Conservation (phyloP, 1,284 basidiomycete species). For the Entoloma clypeatum region DNA sequence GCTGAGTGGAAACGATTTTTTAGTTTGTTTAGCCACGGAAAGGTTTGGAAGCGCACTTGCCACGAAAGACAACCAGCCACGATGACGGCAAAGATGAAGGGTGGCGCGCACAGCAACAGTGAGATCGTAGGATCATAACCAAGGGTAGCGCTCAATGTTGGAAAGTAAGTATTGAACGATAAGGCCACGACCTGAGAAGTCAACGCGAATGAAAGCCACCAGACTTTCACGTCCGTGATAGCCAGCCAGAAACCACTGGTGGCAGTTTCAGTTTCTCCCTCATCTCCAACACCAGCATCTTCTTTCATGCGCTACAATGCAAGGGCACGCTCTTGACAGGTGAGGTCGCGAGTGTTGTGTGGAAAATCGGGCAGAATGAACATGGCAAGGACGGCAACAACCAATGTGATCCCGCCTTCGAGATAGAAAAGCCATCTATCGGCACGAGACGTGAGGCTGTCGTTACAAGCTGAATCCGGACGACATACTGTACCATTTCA, state of each 20-base stretch:
- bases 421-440: conserved; percentile 73
- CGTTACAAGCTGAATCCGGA: not conserved
- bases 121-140: conserved; percentile 65
- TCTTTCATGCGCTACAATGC: conserved; percentile 72
- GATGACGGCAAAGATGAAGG: conserved; percentile 67
- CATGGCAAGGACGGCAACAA: conserved; percentile 56
- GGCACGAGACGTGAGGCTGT: not conserved
- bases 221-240: conserved; percentile 69
- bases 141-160: conserved; percentile 64
- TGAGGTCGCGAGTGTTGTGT: conserved; percentile 53
- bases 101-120: conserved; percentile 72
- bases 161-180: conserved; percentile 68
- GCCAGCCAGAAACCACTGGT: conserved; percentile 52
- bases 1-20: conserved; percentile 28
- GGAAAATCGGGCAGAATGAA: conserved; percentile 81
- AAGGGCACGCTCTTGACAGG: conserved; percentile 57
- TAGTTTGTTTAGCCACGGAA: too few species aligned
- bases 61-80: conserved; percentile 46
- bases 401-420: conserved; percentile 65
- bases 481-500: too few species aligned
- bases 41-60: conserved; percentile 26
- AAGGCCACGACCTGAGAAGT: conserved; percentile 52
- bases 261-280: conserved; percentile 28
- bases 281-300: conserved; percentile 54
- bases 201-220: conserved; percentile 62